These are phyloP conservation scores for Paraconiothyrium sp. DNA, from an alignment of 2,329 filamentous ascomycete species.

Conservation along the genomic window DNA sequence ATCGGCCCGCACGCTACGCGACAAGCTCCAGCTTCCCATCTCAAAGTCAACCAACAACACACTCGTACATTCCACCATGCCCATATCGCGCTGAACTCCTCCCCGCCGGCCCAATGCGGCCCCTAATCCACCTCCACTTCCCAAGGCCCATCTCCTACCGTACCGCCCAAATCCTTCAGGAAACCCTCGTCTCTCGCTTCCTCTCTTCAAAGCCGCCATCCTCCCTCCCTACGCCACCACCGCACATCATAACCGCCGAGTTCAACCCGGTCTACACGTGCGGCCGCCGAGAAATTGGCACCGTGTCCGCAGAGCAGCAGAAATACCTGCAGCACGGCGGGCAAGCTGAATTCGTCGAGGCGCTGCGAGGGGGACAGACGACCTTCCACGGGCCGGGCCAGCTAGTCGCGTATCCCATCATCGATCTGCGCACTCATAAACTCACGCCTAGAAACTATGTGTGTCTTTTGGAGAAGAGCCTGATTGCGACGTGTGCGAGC, in stretches of 20 bases:
- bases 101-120: slow-evolving; percentile 55
- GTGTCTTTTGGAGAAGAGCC: slow-evolving; percentile 76
- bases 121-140: slow-evolving; percentile 70
- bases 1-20: slow-evolving; percentile 15
- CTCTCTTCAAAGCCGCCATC: slow-evolving; percentile 68
- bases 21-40: slow-evolving; percentile 11
- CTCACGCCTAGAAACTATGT: slow-evolving; percentile 81
- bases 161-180: slow-evolving; percentile 65
- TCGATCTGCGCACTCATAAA: slow-evolving; percentile 77
- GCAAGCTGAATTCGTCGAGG: slow-evolving; percentile 71
- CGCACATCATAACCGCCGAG: slow-evolving; percentile 80
- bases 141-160: slow-evolving; percentile 63
- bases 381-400: slow-evolving; percentile 97
- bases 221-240: slow-evolving; percentile 61
- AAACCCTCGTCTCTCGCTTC: slow-evolving; percentile 64
- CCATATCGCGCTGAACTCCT: not conserved
- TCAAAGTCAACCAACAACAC: slow-evolving; percentile 1
- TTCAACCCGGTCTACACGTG: slow-evolving; percentile 87
- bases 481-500: slow-evolving; percentile 70
- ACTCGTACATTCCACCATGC: not conserved
- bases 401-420: slow-evolving; percentile 87
- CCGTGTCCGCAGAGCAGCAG: slow-evolving; percentile 59
- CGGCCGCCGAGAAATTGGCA: slow-evolving; percentile 77
- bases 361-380: slow-evolving; percentile 86
- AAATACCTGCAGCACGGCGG: slow-evolving; percentile 50